These are phyloP conservation scores for Colletotrichum limetticola DNA, from an alignment of 2,329 filamentous ascomycete species.

Conservation along the genomic window DNA sequence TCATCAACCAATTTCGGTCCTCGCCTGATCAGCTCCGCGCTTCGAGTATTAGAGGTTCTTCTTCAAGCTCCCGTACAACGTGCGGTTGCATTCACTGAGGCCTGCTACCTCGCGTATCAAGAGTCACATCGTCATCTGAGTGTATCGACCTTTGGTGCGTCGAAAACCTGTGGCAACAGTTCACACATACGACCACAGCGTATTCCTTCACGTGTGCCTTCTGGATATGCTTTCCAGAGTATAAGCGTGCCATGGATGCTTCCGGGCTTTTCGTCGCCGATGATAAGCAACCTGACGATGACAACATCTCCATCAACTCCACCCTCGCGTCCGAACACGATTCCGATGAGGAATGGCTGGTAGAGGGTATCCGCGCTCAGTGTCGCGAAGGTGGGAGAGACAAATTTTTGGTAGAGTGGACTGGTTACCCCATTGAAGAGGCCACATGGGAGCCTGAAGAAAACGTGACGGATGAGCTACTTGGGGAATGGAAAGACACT, in stretches of 20 bases:
- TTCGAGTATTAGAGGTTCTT: background rate
- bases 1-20: background rate
- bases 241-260: slow-evolving; percentile 6
- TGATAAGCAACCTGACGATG: slow-evolving; percentile 25
- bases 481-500: slow-evolving; percentile 54
- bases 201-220: no score
- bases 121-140: background rate
- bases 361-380: slow-evolving; percentile 55
- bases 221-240: background rate
- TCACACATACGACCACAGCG: background rate
- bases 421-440: slow-evolving; percentile 46
- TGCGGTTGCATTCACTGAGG: background rate
- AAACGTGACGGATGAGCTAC: slow-evolving; percentile 52
- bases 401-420: slow-evolving; percentile 51
- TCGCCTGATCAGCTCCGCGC: background rate
- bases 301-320: slow-evolving; percentile 47
- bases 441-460: slow-evolving; percentile 62
- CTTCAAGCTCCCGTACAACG: background rate
- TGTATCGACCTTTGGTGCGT: background rate
- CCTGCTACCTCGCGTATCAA: no score
- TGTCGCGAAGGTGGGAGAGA: slow-evolving; percentile 37
- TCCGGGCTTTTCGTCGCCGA: slow-evolving; percentile 20
- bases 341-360: slow-evolving; percentile 57
- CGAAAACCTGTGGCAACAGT: no score
- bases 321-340: slow-evolving; percentile 47